These are phyloP conservation scores for Rhodotorula kratochvilovae DNA, from an alignment of 768 basidiomycete species.

Conservation along the genomic window DNA sequence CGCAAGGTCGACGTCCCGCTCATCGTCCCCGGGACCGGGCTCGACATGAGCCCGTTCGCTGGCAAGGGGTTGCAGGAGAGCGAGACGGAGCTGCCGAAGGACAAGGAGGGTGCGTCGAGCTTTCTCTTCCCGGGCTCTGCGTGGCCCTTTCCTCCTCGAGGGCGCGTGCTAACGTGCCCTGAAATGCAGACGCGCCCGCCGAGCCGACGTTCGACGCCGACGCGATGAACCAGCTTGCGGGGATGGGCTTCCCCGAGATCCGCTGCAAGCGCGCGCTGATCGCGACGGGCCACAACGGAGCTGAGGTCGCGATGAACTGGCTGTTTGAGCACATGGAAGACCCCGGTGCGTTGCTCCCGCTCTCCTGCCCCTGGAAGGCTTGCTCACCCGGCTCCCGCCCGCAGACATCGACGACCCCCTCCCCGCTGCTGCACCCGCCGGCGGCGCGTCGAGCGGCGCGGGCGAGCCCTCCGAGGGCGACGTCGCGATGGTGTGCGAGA, in stretches of 20 bases:
- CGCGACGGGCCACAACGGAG: conserved; percentile 68
- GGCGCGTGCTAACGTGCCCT: background rate
- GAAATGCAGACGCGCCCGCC: conserved; percentile 44
- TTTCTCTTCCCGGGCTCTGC: too few relatives aligned
- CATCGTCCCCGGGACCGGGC: conserved; percentile 59
- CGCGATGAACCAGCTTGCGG: conserved; percentile 70
- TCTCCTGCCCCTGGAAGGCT: background rate
- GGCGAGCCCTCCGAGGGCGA: conserved; percentile 56
- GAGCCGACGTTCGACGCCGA: conserved; percentile 67
- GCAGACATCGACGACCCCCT: conserved; percentile 81
- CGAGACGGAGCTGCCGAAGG: conserved; percentile 67
- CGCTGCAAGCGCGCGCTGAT: conserved; percentile 86
- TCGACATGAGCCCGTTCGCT: conserved; percentile 63
- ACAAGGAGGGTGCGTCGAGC: conserved; percentile 46
- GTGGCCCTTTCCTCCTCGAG: background rate
- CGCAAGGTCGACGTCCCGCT: conserved; percentile 90
- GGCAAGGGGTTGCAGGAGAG: conserved; percentile 65
- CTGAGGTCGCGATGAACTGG: conserved; percentile 91
- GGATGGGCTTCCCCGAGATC: conserved; percentile 83
- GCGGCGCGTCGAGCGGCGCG: conserved; percentile 39
- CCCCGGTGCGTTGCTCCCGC: conserved; percentile 56
- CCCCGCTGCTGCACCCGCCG: conserved; percentile 42
- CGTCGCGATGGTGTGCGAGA: conserved; percentile 69
- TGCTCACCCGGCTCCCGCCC: background rate
- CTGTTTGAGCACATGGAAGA: conserved; percentile 93